phyloP scores from a whole-genome alignment of 345 rosid species.

The Salix caprea region DNA sequence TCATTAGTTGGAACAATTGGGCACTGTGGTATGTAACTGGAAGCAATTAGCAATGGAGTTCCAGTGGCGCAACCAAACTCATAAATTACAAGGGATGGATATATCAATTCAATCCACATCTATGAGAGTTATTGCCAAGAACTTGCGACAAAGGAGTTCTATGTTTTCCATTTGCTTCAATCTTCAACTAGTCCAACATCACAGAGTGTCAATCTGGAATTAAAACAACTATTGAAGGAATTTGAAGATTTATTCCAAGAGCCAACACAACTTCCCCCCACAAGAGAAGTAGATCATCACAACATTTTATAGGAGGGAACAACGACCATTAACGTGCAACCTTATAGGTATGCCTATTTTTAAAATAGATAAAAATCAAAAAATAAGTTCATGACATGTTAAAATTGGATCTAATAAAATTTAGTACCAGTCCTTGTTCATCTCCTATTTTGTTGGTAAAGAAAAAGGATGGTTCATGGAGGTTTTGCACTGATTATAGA shows the following conservation, averaged over 20 bases:
- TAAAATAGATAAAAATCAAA: no score
- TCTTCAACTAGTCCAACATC: fast-evolving
- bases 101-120: not conserved
- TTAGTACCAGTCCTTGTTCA: not conserved
- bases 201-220: not conserved
- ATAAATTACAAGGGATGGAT: not conserved
- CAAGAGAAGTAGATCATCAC: not conserved
- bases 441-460: not conserved
- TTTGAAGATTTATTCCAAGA: not conserved
- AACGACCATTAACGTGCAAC: not conserved
- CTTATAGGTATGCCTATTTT: not conserved
- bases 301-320: not conserved
- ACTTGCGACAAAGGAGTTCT: not conserved
- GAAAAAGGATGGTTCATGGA: not conserved
- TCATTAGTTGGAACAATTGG: not conserved
- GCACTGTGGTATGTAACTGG: not conserved
- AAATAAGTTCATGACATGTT: not conserved
- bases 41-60: not conserved
- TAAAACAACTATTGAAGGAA: not conserved
- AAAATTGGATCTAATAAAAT: not conserved
- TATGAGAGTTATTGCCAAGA: not conserved
- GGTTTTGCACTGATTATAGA: not conserved
- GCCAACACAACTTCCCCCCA: not conserved
- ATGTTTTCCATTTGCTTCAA: not conserved
- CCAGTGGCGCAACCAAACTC: not conserved